phyloP scores from a whole-genome alignment of 352 stramenopile genomes.

The Plasmopara muralis region DNA sequence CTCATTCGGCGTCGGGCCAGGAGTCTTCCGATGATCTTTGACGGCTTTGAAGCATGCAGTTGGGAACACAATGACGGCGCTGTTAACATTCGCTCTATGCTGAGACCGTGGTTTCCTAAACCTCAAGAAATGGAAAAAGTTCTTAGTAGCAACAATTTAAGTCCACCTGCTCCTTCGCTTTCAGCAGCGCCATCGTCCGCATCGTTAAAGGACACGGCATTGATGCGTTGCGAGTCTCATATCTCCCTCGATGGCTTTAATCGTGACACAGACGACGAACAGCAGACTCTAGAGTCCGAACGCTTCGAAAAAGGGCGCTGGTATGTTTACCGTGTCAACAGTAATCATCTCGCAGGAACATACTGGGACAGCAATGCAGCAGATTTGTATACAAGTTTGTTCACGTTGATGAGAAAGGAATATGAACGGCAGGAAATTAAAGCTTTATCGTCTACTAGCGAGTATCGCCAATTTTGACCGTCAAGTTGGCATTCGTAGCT shows the following conservation, averaged over 20 bases:
- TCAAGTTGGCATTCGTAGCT: too few relatives aligned
- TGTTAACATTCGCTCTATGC: constrained; percentile 70
- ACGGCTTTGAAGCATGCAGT: constrained; percentile 48
- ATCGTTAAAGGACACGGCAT: constrained; percentile 19
- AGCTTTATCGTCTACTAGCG: not conserved
- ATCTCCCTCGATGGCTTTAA: constrained; percentile 70
- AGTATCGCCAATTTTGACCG: too few relatives aligned
- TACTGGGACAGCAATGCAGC: constrained; percentile 58
- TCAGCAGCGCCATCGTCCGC: constrained; percentile 31
- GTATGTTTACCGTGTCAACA: constrained; percentile 76
- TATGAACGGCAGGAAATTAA: constrained; percentile 34
- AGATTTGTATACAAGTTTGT: constrained; percentile 64
- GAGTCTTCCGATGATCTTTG: constrained; percentile 48
- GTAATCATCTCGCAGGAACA: constrained; percentile 68
- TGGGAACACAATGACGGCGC: constrained; percentile 73
- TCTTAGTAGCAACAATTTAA: constrained; percentile 19
- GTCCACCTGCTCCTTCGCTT: constrained; percentile 29
- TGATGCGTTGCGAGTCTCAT: constrained; percentile 54
- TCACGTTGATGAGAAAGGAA: constrained; percentile 53
- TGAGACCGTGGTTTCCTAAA: constrained; percentile 57
- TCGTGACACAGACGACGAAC: constrained; percentile 28
- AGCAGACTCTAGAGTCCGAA: constrained; percentile 13
- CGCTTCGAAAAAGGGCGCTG: constrained; percentile 55
- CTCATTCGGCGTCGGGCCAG: constrained; percentile 48
- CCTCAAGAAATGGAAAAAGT: constrained; percentile 35